A percentile compares a stretch with the other conserved stretches of the same genome.
Evolutionary conservation across 164 flowering plant species (phyloP).

Genomic region (Chimonanthus salicifolius): DNA sequence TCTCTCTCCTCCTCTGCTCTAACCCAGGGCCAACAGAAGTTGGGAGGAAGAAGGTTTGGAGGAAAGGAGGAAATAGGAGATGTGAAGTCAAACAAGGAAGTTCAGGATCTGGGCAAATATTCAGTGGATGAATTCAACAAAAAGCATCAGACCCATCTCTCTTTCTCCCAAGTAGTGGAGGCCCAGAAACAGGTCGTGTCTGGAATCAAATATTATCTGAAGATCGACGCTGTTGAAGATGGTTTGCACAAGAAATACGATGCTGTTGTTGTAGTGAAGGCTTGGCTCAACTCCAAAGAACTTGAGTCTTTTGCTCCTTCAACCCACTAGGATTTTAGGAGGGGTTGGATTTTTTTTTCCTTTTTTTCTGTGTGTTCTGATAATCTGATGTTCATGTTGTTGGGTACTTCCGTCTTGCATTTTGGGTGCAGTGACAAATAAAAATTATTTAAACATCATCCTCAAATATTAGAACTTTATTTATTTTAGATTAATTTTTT

Average conservation of each 20-base stretch:
- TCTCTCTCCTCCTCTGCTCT: background rate
- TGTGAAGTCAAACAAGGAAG: conserved; percentile 46
- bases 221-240: conserved; percentile 18
- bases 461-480: no score
- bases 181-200: conserved; percentile 60
- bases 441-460: no score
- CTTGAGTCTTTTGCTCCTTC: conserved; percentile 33
- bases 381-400: no score
- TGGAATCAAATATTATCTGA: conserved; percentile 51
- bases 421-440: no score
- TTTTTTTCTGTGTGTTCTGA: background rate
- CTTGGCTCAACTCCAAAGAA: conserved; percentile 39
- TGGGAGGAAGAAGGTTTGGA: conserved; percentile 24
- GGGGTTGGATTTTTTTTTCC: background rate
- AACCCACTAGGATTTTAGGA: background rate
- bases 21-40: conserved; percentile 2
- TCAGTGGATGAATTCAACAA: conserved; percentile 56
- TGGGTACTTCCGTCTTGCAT: no score
- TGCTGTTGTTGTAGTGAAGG: conserved; percentile 47
- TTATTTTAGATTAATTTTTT: no score
- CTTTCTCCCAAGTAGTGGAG: conserved; percentile 40
- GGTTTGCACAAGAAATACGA: conserved; percentile 28
- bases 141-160: background rate
- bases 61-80: conserved; percentile 35
- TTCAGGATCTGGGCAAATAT: conserved; percentile 67